phyloP scores from a whole-genome alignment of 805 yeast species.

The Phaffomyces thermotolerans region DNA sequence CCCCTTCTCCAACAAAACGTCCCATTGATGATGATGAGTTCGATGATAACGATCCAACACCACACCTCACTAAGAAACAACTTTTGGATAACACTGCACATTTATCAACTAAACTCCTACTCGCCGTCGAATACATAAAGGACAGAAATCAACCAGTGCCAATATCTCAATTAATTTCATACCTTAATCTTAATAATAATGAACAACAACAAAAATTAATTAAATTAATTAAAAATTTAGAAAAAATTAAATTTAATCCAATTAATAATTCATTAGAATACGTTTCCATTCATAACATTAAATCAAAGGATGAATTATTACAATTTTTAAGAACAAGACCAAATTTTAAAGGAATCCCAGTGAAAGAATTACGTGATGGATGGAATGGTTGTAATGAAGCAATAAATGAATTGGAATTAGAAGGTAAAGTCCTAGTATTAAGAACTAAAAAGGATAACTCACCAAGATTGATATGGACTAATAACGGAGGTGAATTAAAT shows the following conservation, averaged over 20 bases:
- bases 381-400: slow-evolving; percentile 88
- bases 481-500: slow-evolving; percentile 65
- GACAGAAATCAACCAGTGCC: slow-evolving; percentile 59
- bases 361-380: slow-evolving; percentile 70
- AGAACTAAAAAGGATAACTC: slow-evolving; percentile 89
- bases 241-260: slow-evolving; percentile 65
- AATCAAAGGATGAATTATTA: slow-evolving; percentile 70
- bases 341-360: slow-evolving; percentile 81
- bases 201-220: slow-evolving; percentile 59
- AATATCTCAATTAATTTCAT: slow-evolving; percentile 56
- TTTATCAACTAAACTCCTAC: slow-evolving; percentile 76
- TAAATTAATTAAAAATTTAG: slow-evolving; percentile 66
- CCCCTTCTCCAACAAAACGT: slow-evolving; percentile 13
- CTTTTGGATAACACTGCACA: slow-evolving; percentile 37
- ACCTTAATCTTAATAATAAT: slow-evolving; percentile 39
- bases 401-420: slow-evolving; percentile 69
- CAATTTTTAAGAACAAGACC: slow-evolving; percentile 70
- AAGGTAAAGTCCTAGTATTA: slow-evolving; percentile 70
- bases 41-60: slow-evolving; percentile 8
- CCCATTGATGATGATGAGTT: slow-evolving; percentile 17
- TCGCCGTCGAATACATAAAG: slow-evolving; percentile 88
- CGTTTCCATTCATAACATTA: slow-evolving; percentile 82
- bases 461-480: slow-evolving; percentile 92
- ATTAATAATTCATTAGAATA: slow-evolving; percentile 67
- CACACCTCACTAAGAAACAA: slow-evolving; percentile 22